These are phyloP conservation scores for Solanum hybrid DNA, from an alignment of 305 asterid species.

Conservation along the genomic window DNA sequence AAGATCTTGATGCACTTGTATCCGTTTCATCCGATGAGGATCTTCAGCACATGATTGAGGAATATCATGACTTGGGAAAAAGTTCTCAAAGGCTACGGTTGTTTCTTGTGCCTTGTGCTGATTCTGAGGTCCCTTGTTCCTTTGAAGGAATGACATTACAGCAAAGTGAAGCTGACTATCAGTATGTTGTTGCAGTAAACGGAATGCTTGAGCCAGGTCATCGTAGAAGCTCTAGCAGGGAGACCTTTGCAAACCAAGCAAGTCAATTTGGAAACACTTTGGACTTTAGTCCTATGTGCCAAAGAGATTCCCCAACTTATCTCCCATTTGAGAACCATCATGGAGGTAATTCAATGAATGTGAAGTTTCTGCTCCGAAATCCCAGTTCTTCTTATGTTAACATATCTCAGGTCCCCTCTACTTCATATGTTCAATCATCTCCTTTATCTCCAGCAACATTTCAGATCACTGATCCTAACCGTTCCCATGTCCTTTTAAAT, in stretches of 20 bases:
- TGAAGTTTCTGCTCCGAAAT: slow-evolving; percentile 17
- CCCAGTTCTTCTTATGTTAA: slow-evolving; percentile 20
- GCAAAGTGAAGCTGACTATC: slow-evolving; percentile 44
- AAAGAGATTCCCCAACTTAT: slow-evolving; percentile 35
- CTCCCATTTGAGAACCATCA: slow-evolving; percentile 30
- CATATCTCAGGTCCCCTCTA: slow-evolving; percentile 23
- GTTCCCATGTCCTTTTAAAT: slow-evolving; percentile 20
- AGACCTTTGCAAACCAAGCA: slow-evolving; percentile 38
- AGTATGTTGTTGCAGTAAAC: slow-evolving; percentile 68
- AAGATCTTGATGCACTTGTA: slow-evolving; percentile 84
- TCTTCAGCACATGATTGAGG: slow-evolving; percentile 92
- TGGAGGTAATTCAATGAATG: slow-evolving; percentile 23
- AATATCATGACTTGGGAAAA: slow-evolving; percentile 64
- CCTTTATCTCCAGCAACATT: slow-evolving; percentile 24
- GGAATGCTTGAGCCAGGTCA: slow-evolving; percentile 46
- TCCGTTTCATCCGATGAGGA: slow-evolving; percentile 87
- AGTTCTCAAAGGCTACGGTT: slow-evolving; percentile 58
- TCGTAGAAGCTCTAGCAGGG: slow-evolving; percentile 57
- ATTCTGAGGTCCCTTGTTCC: slow-evolving; percentile 46
- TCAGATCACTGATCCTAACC: slow-evolving; percentile 26
- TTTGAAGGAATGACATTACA: slow-evolving; percentile 35
- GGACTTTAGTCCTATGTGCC: slow-evolving; percentile 33
- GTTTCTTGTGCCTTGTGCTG: slow-evolving; percentile 56
- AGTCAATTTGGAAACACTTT: slow-evolving; percentile 18
- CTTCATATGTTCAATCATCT: slow-evolving; percentile 29